Conservation (phyloP, 2,329 filamentous ascomycete genomes). For the Botrytis fabae region DNA sequence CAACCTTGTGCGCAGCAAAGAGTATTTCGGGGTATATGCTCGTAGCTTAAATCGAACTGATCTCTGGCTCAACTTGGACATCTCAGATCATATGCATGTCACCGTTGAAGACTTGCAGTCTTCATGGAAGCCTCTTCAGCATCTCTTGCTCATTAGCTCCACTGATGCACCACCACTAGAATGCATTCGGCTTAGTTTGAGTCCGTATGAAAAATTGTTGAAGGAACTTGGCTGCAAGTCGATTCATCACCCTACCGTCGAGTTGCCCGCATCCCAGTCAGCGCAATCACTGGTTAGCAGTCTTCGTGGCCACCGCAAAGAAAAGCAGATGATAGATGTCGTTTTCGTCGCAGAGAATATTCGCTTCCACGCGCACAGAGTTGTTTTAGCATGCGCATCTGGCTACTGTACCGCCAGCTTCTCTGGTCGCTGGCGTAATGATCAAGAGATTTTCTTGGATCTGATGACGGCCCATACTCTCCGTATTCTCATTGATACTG, state of each 20-base stretch:
- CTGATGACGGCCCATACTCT: neutral
- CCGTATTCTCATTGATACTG: neutral
- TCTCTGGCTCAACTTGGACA: constrained; percentile 32
- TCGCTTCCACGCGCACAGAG: constrained; percentile 2
- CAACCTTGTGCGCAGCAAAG: constrained; percentile 19
- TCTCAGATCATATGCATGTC: constrained; percentile 3
- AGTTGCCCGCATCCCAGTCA: neutral
- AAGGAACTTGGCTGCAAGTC: constrained; percentile 31
- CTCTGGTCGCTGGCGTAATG: neutral
- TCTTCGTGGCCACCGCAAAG: constrained; percentile 11
- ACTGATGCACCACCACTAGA: constrained; percentile 32
- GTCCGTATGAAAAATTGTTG: constrained; percentile 33
- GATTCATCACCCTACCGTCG: constrained; percentile 31
- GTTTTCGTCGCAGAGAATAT: neutral
- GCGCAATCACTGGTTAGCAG: constrained; percentile 19
- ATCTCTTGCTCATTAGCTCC: constrained; percentile 34
- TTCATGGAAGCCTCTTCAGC: constrained; percentile 30
- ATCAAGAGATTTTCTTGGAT: neutral
- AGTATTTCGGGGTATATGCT: neutral
- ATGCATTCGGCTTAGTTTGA: constrained; percentile 31
- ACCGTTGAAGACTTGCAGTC: constrained; percentile 25
- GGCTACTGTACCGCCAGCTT: neutral
- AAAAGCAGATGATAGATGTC: constrained; percentile 11
- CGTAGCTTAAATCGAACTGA: neutral
- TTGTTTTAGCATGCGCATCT: neutral